Percentiles rank a stretch among this genome's conserved stretches.
These are phyloP conservation scores for Cutaneotrichosporon mucoides DNA, from an alignment of 1,284 basidiomycete species.

Conservation along the genomic window DNA sequence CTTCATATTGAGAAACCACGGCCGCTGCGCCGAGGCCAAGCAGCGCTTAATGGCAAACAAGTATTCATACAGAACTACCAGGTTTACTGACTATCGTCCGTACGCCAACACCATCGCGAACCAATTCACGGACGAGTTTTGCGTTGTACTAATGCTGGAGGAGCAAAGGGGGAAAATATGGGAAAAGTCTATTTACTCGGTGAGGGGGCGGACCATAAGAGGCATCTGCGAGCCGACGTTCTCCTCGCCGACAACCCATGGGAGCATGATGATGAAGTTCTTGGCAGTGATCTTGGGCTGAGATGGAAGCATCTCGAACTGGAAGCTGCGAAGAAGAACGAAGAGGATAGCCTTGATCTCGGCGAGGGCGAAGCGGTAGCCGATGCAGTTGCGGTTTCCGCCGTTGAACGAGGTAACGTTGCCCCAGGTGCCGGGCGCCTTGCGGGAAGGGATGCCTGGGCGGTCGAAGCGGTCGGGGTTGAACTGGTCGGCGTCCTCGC, in stretches of 20 bases:
- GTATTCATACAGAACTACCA: too few species aligned
- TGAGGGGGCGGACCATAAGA: constrained; percentile 13
- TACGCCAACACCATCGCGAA: background rate
- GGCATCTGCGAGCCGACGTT: constrained; percentile 47
- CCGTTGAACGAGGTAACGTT: constrained; percentile 55
- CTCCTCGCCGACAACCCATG: constrained; percentile 44
- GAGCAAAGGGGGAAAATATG: too few species aligned
- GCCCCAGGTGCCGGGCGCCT: constrained; percentile 12
- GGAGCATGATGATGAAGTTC: constrained; percentile 42
- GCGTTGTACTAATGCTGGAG: too few species aligned
- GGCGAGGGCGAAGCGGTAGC: constrained; percentile 61
- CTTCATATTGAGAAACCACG: too few species aligned
- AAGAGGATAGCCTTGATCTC: constrained; percentile 60
- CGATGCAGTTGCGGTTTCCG: constrained; percentile 62
- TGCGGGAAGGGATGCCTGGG: constrained; percentile 14
- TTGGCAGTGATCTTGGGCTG: constrained; percentile 43
- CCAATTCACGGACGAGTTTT: background rate
- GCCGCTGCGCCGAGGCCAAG: too few species aligned
- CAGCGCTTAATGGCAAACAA: too few species aligned
- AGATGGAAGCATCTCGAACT: constrained; percentile 48
- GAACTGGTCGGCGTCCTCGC: constrained; percentile 63
- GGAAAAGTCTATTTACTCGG: background rate
- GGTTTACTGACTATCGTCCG: background rate
- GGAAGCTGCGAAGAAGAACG: constrained; percentile 55
- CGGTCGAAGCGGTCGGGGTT: constrained; percentile 42